phyloP scores from a whole-genome alignment of 2,329 filamentous ascomycete genomes.

The Shiraia bambusicola region DNA sequence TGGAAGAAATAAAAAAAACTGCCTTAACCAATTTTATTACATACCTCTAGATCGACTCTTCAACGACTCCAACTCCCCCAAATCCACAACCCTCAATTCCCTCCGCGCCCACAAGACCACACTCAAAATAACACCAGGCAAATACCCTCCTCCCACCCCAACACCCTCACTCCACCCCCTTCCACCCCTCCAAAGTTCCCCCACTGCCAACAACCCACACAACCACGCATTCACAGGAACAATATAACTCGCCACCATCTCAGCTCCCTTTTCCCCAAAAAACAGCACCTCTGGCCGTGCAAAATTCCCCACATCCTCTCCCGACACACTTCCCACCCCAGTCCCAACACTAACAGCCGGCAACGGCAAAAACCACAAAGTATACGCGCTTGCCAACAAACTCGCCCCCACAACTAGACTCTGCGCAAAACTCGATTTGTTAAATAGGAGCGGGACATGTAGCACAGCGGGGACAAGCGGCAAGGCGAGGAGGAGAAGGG shows the following conservation, averaged over 20 bases:
- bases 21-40: too few relatives aligned
- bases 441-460: constrained; percentile 55
- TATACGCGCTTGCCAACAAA: constrained; percentile 63
- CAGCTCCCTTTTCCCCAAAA: constrained; percentile 25
- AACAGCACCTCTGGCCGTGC: constrained; percentile 24
- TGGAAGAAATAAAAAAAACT: too few relatives aligned
- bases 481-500: constrained; percentile 58
- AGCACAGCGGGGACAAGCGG: constrained; percentile 59
- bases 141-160: constrained; percentile 40
- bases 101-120: constrained; percentile 64
- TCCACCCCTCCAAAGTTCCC: constrained; percentile 32
- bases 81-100: constrained; percentile 68
- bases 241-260: constrained; percentile 60
- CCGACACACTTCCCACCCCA: constrained; percentile 2
- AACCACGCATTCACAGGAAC: constrained; percentile 62
- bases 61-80: constrained; percentile 63
- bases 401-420: constrained; percentile 63
- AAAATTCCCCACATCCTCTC: constrained; percentile 1
- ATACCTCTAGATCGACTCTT: constrained; percentile 43
- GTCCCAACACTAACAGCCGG: constrained; percentile 47
- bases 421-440: constrained; percentile 45
- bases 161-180: constrained; percentile 30
- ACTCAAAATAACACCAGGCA: constrained; percentile 57
- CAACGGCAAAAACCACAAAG: constrained; percentile 59
- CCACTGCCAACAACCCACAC: constrained; percentile 52